A percentile compares a stretch with the other conserved stretches of the same genome.
These are phyloP conservation scores for Orbilia blumenaviensis DNA, from an alignment of 2,329 filamentous ascomycete species.

Conservation along the genomic window DNA sequence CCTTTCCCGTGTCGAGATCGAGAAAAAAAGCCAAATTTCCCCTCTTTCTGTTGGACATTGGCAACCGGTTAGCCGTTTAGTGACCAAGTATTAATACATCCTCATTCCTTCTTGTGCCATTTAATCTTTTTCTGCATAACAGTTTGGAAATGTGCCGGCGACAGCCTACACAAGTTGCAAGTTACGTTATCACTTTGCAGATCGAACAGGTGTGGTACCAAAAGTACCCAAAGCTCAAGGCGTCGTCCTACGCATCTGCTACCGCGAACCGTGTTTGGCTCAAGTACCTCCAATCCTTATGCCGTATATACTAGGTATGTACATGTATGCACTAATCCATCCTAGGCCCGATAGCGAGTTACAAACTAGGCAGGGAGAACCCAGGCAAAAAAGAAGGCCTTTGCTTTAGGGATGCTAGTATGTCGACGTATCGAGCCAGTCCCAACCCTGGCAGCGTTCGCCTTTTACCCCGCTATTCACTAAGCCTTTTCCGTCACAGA, in stretches of 20 bases:
- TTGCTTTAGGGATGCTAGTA: background rate
- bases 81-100: slow-evolving; percentile 19
- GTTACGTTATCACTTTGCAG: slow-evolving; percentile 49
- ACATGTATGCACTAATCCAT: slow-evolving; percentile 15
- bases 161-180: slow-evolving; percentile 3
- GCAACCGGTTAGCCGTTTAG: background rate
- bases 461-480: slow-evolving; percentile 54
- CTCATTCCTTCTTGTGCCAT: slow-evolving; percentile 1
- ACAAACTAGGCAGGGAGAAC: slow-evolving; percentile 36
- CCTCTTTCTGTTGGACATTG: slow-evolving; percentile 13
- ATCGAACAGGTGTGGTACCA: slow-evolving; percentile 42
- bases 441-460: slow-evolving; percentile 32
- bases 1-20: slow-evolving; percentile 10
- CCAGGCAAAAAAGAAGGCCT: slow-evolving; percentile 42
- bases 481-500: slow-evolving; percentile 48
- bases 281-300: slow-evolving; percentile 10
- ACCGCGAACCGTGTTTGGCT: slow-evolving; percentile 40
- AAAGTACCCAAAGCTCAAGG: slow-evolving; percentile 20
- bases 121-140: background rate
- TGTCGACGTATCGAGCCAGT: slow-evolving; percentile 23
- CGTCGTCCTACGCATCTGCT: background rate
- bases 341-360: slow-evolving; percentile 48
- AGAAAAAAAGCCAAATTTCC: slow-evolving; percentile 4
- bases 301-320: background rate
- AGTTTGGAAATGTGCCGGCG: slow-evolving; percentile 14